Conservation (phyloP, 2,329 filamentous ascomycete genomes). For the Sporothrix globosa region DNA sequence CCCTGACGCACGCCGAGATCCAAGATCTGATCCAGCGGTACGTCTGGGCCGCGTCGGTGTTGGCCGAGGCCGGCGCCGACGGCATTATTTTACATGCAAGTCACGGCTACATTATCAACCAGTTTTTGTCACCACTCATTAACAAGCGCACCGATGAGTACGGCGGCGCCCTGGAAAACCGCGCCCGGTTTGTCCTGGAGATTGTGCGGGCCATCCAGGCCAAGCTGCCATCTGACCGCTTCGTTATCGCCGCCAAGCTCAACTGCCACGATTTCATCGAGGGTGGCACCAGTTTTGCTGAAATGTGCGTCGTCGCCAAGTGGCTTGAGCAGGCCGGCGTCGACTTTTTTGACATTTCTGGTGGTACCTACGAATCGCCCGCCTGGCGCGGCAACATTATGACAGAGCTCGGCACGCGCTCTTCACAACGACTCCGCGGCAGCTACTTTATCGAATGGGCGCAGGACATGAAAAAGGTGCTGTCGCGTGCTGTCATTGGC, state of each 20-base stretch:
- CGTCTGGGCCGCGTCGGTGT: conserved; percentile 1
- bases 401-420: conserved; percentile 8
- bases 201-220: conserved; percentile 21
- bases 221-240: neutral
- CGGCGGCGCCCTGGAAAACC: conserved; percentile 9
- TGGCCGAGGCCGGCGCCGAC: conserved; percentile 12
- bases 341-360: conserved; percentile 21
- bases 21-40: neutral
- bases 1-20: neutral
- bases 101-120: conserved; percentile 24
- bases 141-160: conserved; percentile 24
- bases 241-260: conserved; percentile 16
- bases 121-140: conserved; percentile 13
- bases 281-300: conserved; percentile 17
- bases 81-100: conserved; percentile 20
- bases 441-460: conserved; percentile 22
- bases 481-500: conserved; percentile 22
- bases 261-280: conserved; percentile 24
- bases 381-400: conserved; percentile 16
- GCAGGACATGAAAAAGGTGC: conserved; percentile 14
- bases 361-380: conserved; percentile 14
- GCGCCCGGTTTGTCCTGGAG: conserved; percentile 8
- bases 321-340: conserved; percentile 21
- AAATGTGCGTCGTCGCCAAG: conserved; percentile 16
- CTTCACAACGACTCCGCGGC: neutral